Base-by-base conservation (phyloP, 768 basidiomycete species). In the Calocybe gangraenosa region DNA sequence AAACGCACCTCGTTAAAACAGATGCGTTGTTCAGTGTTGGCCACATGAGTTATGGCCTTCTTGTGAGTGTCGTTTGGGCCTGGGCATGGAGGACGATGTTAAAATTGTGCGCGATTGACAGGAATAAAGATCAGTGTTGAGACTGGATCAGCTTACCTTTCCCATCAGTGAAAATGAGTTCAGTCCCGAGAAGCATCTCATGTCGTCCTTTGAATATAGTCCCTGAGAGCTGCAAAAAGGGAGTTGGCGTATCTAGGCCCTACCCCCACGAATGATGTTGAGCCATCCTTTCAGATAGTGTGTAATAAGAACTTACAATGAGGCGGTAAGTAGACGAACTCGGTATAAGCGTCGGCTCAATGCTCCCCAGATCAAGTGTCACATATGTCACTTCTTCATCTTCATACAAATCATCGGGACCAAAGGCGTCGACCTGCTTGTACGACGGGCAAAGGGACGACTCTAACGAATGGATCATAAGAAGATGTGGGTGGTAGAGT, bases 181-280 rank as follows among this genome's bases (percentile, higher is more conserved):
- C 88, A 0, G 85, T 84, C 2, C 89, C 89, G 2, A 91, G 65
- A 3, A 91, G 69, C 14, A 68, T 58, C 45, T 85, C 78, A 48
- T 89, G 81, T 30, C 70, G 65, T 0, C 89, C 89, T 60, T 81
- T 81, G 50, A 90, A 72, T 15, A 88, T 71, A 1, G 84, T 83
- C 2, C 87, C 87, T 3, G 83, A 81, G 0, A 91, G 69, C 52
- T 92, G 89, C 17, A 92, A 62, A 52, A 80, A 88, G 0, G 89
- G 88, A 0, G 79, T 83, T 0, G 85, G 78, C 0, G 85, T 85
- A 57, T 92, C 87, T 18, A 91, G 60, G 1, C 87, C 88, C 89
- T 87, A 52, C 13, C 34, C 15, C 35, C 20, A 20, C 46, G 20
- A 38, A 8, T 38, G 6, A 10, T 35, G 28, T 30, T 20, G 37